Conservation (phyloP, 768 basidiomycete species). For the Termitomyces sp. region DNA sequence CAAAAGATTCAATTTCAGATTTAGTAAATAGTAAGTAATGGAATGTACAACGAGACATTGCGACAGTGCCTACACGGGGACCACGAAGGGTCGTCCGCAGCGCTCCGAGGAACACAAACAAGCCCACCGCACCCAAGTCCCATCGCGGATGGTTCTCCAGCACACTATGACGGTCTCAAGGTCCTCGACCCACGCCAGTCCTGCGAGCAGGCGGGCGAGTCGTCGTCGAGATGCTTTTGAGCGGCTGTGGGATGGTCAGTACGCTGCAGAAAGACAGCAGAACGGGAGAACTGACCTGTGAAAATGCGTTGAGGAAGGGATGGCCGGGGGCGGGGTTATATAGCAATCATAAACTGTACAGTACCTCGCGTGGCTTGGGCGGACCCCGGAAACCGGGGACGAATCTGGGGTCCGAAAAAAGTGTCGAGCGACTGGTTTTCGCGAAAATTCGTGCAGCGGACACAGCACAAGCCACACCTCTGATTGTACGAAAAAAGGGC, state of each 20-base stretch:
- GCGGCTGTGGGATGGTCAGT: constrained; percentile 43
- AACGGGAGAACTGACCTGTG: constrained; percentile 55
- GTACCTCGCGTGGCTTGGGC: constrained; percentile 42
- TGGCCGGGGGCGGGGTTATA: constrained; percentile 8
- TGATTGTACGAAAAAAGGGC: constrained; percentile 45
- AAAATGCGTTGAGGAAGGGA: constrained; percentile 8
- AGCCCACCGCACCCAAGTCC: constrained; percentile 86
- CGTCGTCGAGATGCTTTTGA: constrained; percentile 91
- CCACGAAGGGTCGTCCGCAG: constrained; percentile 61
- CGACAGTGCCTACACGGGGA: constrained; percentile 66
- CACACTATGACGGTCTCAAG: constrained; percentile 81
- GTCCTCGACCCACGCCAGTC: constrained; percentile 81
- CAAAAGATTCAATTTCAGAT: no score
- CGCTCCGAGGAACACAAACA: constrained; percentile 16
- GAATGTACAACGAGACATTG: constrained; percentile 90
- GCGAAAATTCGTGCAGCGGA: constrained; percentile 11
- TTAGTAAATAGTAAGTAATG: constrained; percentile 4
- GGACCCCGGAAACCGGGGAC: constrained; percentile 40
- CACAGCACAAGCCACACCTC: constrained; percentile 15
- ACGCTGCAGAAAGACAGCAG: neutral
- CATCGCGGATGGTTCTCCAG: constrained; percentile 74
- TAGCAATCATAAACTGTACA: constrained; percentile 43
- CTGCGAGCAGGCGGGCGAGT: constrained; percentile 59
- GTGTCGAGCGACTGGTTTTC: neutral
- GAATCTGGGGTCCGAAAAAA: constrained; percentile 21